phyloP scores from a whole-genome alignment of 1,139 yeast genomes.

The Suhomyces guaymorum region DNA sequence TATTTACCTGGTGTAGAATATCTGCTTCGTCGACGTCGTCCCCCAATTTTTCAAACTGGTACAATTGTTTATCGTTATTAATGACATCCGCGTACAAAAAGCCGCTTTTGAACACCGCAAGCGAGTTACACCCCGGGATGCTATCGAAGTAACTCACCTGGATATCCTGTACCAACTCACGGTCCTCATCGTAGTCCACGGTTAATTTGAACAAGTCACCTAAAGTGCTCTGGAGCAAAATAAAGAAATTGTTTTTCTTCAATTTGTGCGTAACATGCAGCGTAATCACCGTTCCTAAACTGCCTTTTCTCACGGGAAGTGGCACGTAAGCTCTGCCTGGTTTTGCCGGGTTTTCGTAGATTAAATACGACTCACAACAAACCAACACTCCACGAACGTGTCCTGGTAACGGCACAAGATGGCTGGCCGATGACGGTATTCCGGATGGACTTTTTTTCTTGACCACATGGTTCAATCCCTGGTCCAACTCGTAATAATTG shows the following conservation, averaged over 20 bases:
- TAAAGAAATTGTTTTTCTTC: conserved; percentile 61
- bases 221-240: conserved; percentile 64
- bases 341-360: conserved; percentile 24
- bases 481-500: conserved; percentile 76
- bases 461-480: conserved; percentile 78
- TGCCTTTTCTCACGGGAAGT: conserved; percentile 45
- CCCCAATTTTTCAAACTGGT: conserved; percentile 80
- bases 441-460: conserved; percentile 40
- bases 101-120: conserved; percentile 73
- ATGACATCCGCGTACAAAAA: conserved; percentile 69
- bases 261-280: conserved; percentile 64
- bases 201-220: conserved; percentile 82
- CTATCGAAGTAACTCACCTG: conserved; percentile 66
- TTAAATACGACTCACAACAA: conserved; percentile 33
- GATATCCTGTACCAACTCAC: conserved; percentile 42
- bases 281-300: conserved; percentile 42
- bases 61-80: conserved; percentile 60
- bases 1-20: conserved; percentile 2
- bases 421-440: conserved; percentile 28
- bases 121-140: conserved; percentile 54
- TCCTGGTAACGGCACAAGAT: conserved; percentile 37
- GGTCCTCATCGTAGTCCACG: conserved; percentile 40
- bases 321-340: conserved; percentile 27
- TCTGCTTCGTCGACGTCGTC: conserved; percentile 19
- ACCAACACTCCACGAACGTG: conserved; percentile 42